Evolutionary conservation across 2,329 filamentous ascomycete species (phyloP), one percentile per base, ranked within the genome.

Genomic region (Pseudogymnoascus sp.): DNA sequence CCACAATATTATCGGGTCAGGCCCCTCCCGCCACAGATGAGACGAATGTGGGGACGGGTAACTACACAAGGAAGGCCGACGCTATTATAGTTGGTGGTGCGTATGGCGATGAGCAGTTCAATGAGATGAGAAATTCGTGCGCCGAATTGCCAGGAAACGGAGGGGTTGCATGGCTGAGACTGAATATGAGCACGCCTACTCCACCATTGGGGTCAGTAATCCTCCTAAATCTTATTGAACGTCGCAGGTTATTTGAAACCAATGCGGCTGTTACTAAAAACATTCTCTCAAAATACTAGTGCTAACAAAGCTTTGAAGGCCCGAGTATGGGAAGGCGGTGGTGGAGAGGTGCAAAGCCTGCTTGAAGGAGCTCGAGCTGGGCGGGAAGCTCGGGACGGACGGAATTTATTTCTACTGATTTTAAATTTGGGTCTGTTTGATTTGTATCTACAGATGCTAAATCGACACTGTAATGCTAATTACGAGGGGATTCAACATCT

Each of bases 131-230:
- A 23, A 51, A 64, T 11, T 64, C 62, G 0, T 66, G 62, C 57
- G 60, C 61, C 12, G n/a, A 54, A 16, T 31, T 54, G 14, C 47
- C 47, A 54, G 67, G 67, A 14, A 54, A 57, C 7, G 64, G 64
- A 61, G 59, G 62, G 18, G 63, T 66, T 2, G 66, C 67, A 21
- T 69, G 67, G 67, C 62, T 69, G 60, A 64, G 63, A 64, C 66
- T 65, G 4, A 66, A 69, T 65, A 59, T 64, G 34, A 64, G 61
- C 26, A 62, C 65, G 10, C 64, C 67, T 5, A 66, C 60, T 8
- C 66, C 66, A n/a, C 64, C 67, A 12, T n/a, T 68, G 2, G 67
- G 67, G 16, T 54, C 7, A 54, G 47, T 54, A 31, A 54, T 2
- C 7, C n/a, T 10, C 26, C 14, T 11, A n/a, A n/a, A 12, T 12